Evolutionary conservation across 2,329 filamentous ascomycete species (phyloP), one percentile per base, ranked within the genome.

Genomic region (Colletotrichum scovillei): DNA sequence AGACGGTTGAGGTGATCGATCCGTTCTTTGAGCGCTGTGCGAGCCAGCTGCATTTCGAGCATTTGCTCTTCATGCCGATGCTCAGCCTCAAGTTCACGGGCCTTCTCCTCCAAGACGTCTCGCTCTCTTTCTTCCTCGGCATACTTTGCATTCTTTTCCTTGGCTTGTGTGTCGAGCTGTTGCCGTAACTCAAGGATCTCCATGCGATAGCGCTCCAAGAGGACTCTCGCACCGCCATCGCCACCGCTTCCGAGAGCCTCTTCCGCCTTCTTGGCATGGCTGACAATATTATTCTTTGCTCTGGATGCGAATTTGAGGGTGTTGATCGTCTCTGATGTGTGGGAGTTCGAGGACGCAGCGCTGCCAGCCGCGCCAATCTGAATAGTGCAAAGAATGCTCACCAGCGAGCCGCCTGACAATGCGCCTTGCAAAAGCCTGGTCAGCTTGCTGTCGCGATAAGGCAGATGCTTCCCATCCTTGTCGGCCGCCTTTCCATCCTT

Each of bases 201-300:
- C 88, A 97, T 91, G 53, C 96, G 92, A 80, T 99, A 99, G 52
- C 96, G 91, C 80, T 99, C 97, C 11, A 99, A 87, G 1, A 99
- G 88, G 3, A 97, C 95, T 69, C 95, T 90, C 58, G 95, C 95
- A 30, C 93, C 94, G 12, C 95, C 93, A 82, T 98, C 96, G n/a
- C 92, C 92, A 52, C 93, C 92, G 53, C 89, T 88, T 28, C 93
- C 93, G 28, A 96, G 86, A 3, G 96, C 95, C 82, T 98, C 97
- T 77, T 97, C 95, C 7, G 96, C 96, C 80, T 92, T 94, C 87
- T 98, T 98, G 42, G 97, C 97, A 83, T 98, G 95, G 78, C 95
- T 98, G 80, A 98, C 93, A 79, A 99, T 98, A 80, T 93, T 99
- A 84, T 99, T 99, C 88, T 98, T 98, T 57, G 97, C 97, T 78